Evolutionary conservation across 108 stramenopile genomes (phyloP), one percentile per base, ranked within the genome.

Genomic region (Schizochytrium sp.): DNA sequence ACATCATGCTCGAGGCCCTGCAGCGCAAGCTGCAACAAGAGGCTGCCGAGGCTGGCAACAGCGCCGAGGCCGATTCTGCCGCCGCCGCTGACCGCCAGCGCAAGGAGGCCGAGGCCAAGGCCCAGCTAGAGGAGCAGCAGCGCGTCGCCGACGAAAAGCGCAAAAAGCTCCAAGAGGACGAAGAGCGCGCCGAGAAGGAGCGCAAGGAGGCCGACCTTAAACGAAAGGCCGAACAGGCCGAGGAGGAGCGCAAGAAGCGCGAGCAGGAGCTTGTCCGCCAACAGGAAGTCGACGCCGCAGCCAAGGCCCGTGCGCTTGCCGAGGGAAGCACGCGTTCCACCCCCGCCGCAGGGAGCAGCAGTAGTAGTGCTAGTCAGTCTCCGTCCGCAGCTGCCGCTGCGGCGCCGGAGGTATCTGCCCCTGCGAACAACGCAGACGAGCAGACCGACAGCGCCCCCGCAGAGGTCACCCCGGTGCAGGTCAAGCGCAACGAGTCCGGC

Each of bases 61-160:
- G 63, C 63, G 25, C 63, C 63, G n/a, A 41, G 19, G 63, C 63
- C 63, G 25, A 14, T n/a, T 6, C 63, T n/a, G 10, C 8, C 63
- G 29, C 29, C 63, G 63, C 63, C 48, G 48, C 28, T n/a, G 72
- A 83, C 23, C 19, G 72, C 21, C 72, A 83, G 72, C 44, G 72
- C 44, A 83, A 83, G 72, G 72, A 83, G 72, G 72, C 72, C 28
- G 72, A 83, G 44, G 72, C 72, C 51, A 83, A 83, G 72, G 72
- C 72, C 28, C 72, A 83, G 51, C 72, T 83, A 12, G 72, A 83
- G 51, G 72, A 83, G 72, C 72, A 83, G 72, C 72, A 83, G 4
- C 72, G 72, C 28, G 48, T 83, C 28, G 72, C 72, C 23, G 72
- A 83, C 48, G 72, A 83, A 3, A 83, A 83, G 28, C 44, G 51